Evolutionary conservation across 805 yeast genomes (phyloP).

Genomic region (Isabelozyma rhagii): DNA sequence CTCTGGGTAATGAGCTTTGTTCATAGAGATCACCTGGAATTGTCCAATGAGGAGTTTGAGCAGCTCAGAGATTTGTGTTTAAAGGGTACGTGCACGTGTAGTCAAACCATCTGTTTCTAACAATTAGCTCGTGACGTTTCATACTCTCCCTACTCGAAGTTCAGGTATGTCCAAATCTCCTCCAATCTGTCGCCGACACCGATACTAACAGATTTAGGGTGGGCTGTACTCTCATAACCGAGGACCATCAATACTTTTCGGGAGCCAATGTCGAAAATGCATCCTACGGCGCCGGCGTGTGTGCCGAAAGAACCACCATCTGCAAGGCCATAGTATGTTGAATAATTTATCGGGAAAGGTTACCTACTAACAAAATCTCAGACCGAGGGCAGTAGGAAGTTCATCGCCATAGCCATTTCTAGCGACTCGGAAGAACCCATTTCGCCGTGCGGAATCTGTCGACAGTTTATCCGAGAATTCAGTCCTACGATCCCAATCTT

Average conservation of each 20-base stretch:
- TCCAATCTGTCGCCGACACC: not conserved
- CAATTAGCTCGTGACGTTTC: slow-evolving; percentile 47
- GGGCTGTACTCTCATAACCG: slow-evolving; percentile 70
- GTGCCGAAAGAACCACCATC: slow-evolving; percentile 40
- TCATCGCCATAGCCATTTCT: slow-evolving; percentile 65
- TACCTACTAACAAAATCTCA: slow-evolving; percentile 13
- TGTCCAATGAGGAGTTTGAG: slow-evolving; percentile 16
- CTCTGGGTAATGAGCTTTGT: not conserved
- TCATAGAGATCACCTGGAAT: slow-evolving; percentile 11
- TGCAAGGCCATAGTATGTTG: slow-evolving; percentile 30
- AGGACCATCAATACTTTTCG: slow-evolving; percentile 42
- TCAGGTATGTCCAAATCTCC: slow-evolving; percentile 36
- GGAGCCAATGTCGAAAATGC: slow-evolving; percentile 97
- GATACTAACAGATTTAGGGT: slow-evolving; percentile 43
- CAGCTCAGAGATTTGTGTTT: slow-evolving; percentile 13
- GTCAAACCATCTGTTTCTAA: slow-evolving; percentile 8
- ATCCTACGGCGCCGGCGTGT: slow-evolving; percentile 61
- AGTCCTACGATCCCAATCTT: slow-evolving; percentile 55
- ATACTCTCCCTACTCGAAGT: slow-evolving; percentile 72
- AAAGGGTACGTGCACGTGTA: slow-evolving; percentile 14
- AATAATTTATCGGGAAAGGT: slow-evolving; percentile 7
- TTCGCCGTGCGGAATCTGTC: slow-evolving; percentile 92
- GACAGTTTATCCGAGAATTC: slow-evolving; percentile 88
- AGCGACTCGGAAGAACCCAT: slow-evolving; percentile 58
- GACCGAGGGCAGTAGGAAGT: slow-evolving; percentile 38